Evolutionary conservation across 805 yeast species (phyloP).

Genomic region (Vanderwaltozyma verrucispora): DNA sequence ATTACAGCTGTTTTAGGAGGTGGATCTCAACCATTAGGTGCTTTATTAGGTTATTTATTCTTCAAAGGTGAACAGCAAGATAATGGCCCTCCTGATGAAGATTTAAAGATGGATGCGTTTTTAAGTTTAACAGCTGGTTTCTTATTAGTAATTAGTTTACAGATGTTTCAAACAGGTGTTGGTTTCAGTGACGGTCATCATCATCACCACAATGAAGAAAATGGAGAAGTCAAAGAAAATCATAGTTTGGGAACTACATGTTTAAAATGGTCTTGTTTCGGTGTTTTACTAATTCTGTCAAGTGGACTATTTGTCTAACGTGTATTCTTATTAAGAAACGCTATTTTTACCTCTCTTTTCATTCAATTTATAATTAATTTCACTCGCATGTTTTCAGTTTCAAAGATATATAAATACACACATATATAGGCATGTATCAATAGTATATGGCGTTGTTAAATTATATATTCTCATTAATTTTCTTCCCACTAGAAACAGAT

Average conservation of each 20-base stretch:
- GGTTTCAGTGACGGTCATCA: conserved; percentile 64
- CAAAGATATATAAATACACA: too few species aligned
- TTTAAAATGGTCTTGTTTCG: conserved; percentile 28
- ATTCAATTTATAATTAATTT: too few species aligned
- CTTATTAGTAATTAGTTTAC: conserved; percentile 66
- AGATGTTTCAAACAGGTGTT: conserved; percentile 78
- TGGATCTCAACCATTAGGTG: conserved; percentile 84
- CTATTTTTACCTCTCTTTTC: too few species aligned
- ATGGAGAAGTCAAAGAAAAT: conserved; percentile 14
- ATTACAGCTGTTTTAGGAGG: conserved; percentile 69
- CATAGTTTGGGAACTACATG: conserved; percentile 28
- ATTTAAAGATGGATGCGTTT: conserved; percentile 30
- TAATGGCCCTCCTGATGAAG: conserved; percentile 27
- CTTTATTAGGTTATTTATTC: conserved; percentile 53
- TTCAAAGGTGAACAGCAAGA: conserved; percentile 29
- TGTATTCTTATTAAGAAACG: conserved; percentile 1
- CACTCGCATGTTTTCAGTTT: too few species aligned
- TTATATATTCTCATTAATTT: too few species aligned
- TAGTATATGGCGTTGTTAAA: too few species aligned
- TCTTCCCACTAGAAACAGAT: too few species aligned
- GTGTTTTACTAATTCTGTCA: conserved; percentile 23
- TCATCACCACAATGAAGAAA: conserved; percentile 24
- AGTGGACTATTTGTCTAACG: conserved; percentile 20
- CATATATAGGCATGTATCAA: too few species aligned
- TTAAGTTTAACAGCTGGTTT: conserved; percentile 78